phyloP scores from a whole-genome alignment of 495 filamentous ascomycete species.

The Penicillium lividum region DNA sequence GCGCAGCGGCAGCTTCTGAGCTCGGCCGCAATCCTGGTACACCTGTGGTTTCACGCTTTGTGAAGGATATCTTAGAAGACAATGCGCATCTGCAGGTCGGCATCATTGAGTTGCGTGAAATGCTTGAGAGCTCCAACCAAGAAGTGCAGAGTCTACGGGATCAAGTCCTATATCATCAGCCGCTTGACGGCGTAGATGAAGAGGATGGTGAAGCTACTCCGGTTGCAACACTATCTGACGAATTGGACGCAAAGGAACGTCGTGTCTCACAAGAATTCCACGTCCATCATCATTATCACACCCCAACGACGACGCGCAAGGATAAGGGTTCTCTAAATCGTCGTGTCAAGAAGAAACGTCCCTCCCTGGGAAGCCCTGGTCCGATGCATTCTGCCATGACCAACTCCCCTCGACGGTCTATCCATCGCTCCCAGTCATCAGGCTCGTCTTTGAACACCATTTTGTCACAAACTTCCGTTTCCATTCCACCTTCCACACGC shows the following conservation, averaged over 20 bases:
- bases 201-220: slow-evolving; percentile 21
- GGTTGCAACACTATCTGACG: slow-evolving; percentile 61
- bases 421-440: slow-evolving; percentile 43
- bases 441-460: slow-evolving; percentile 57
- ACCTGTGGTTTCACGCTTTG: slow-evolving; percentile 84
- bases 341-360: slow-evolving; percentile 71
- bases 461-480: slow-evolving; percentile 63
- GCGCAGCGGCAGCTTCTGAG: slow-evolving; percentile 67
- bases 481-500: slow-evolving; percentile 52
- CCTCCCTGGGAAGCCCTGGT: slow-evolving; percentile 52
- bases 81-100: slow-evolving; percentile 91
- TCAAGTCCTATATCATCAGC: slow-evolving; percentile 79
- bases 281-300: slow-evolving; percentile 91
- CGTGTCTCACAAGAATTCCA: slow-evolving; percentile 73
- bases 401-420: slow-evolving; percentile 42
- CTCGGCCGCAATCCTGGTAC: slow-evolving; percentile 57
- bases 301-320: slow-evolving; percentile 53
- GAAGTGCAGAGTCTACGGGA: slow-evolving; percentile 86
- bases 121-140: slow-evolving; percentile 90
- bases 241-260: slow-evolving; percentile 60
- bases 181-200: slow-evolving; percentile 46
- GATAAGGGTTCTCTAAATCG: slow-evolving; percentile 51
- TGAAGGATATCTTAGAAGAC: slow-evolving; percentile 92
- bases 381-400: slow-evolving; percentile 57
- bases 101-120: slow-evolving; percentile 85